These are phyloP conservation scores for Beauveria sp. DNA, from an alignment of 2,329 filamentous ascomycete species.

Conservation along the genomic window DNA sequence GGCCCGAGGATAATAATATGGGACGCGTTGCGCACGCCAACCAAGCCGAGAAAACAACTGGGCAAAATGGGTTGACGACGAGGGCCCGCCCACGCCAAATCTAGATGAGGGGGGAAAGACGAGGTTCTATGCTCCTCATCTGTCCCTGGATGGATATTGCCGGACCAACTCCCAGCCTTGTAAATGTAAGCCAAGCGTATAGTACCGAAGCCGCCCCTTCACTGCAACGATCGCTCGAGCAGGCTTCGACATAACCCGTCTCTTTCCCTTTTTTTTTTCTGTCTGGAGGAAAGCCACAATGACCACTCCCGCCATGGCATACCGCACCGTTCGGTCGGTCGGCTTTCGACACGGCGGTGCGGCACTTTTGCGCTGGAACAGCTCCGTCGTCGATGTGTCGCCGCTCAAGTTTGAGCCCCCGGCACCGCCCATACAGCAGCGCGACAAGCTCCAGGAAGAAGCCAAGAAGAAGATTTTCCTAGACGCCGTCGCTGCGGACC, in stretches of 20 bases:
- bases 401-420: slow-evolving; percentile 10
- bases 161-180: slow-evolving; percentile 10
- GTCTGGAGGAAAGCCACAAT: not conserved
- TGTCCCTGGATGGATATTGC: slow-evolving; percentile 4
- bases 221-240: not conserved
- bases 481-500: slow-evolving; percentile 51
- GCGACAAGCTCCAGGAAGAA: slow-evolving; percentile 3
- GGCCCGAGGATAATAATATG: slow-evolving; percentile 8
- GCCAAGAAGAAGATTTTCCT: slow-evolving; percentile 26
- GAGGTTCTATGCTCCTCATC: not conserved
- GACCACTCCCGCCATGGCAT: slow-evolving; percentile 9
- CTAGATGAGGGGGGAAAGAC: slow-evolving; percentile 3
- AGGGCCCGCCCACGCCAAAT: slow-evolving; percentile 6
- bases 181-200: slow-evolving; percentile 9
- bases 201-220: not conserved
- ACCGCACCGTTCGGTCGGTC: slow-evolving; percentile 2
- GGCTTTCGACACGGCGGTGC: slow-evolving; percentile 8
- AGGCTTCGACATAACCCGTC: not conserved
- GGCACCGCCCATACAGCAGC: not conserved
- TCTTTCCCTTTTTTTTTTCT: not conserved
- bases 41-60: not conserved
- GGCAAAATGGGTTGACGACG: not conserved
- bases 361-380: slow-evolving; percentile 12
- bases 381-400: slow-evolving; percentile 9
- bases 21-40: not conserved